These are phyloP conservation scores for Andalucia godoyi DNA, from an alignment of 78 protist species.

Conservation along the genomic window DNA sequence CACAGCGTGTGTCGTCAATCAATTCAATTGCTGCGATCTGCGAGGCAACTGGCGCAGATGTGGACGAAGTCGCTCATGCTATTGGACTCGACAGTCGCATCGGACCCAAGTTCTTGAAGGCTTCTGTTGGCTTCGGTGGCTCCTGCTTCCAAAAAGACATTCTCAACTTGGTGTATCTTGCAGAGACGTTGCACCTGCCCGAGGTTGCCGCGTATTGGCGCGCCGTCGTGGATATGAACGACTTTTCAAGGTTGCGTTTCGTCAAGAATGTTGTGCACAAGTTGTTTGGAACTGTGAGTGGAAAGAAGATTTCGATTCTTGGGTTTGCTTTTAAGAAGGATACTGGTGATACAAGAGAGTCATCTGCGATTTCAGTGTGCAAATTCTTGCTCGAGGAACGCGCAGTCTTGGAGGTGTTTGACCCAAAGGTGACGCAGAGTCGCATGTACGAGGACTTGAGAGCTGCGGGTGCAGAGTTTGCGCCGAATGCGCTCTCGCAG, in stretches of 20 bases:
- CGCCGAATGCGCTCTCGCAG: background rate
- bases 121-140: slow-evolving; percentile 80
- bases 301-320: slow-evolving; percentile 66
- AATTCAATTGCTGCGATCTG: slow-evolving; percentile 77
- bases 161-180: slow-evolving; percentile 80
- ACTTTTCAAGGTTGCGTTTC: slow-evolving; percentile 81
- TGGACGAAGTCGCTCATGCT: slow-evolving; percentile 67
- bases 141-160: slow-evolving; percentile 91
- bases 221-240: slow-evolving; percentile 68
- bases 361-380: slow-evolving; percentile 64
- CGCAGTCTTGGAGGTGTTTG: slow-evolving; percentile 75
- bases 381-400: slow-evolving; percentile 56
- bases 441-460: slow-evolving; percentile 24
- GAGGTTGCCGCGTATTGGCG: slow-evolving; percentile 90
- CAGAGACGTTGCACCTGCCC: slow-evolving; percentile 30
- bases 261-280: slow-evolving; percentile 15
- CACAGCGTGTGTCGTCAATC: slow-evolving; percentile 89
- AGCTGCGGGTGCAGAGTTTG: background rate
- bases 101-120: slow-evolving; percentile 67
- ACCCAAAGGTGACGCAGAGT: slow-evolving; percentile 69
- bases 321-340: slow-evolving; percentile 94
- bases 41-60: slow-evolving; percentile 89
- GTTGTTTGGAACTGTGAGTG: slow-evolving; percentile 73
- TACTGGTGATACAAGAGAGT: slow-evolving; percentile 82
- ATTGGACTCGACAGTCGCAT: slow-evolving; percentile 70